Conservation (phyloP, 495 filamentous ascomycete species). For the Aspergillus homomorphus region DNA sequence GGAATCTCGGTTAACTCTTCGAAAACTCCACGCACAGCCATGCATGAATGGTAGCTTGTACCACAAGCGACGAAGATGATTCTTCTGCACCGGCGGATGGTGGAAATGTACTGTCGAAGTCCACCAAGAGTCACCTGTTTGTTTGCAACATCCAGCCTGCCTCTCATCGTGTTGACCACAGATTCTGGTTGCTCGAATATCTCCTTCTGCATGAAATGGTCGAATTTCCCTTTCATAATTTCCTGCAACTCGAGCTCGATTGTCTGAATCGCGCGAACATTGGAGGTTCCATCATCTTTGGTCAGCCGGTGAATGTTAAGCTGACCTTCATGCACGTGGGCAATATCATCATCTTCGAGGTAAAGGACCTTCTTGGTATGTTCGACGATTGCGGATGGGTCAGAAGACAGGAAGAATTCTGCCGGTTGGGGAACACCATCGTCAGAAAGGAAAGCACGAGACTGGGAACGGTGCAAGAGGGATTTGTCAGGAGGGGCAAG, state of each 20-base stretch:
- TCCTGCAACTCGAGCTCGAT: constrained; percentile 98
- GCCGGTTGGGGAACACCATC: constrained; percentile 97
- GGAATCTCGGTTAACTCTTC: constrained; percentile 98
- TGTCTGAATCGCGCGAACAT: constrained; percentile 96
- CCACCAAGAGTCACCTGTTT: constrained; percentile 94
- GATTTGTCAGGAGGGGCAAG: constrained; percentile 93
- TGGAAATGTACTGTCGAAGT: constrained; percentile 90
- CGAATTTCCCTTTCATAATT: constrained; percentile 99
- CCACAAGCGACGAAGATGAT: constrained; percentile 99
- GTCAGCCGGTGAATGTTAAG: constrained; percentile 97
- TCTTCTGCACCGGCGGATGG: constrained; percentile 90
- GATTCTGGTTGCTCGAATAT: constrained; percentile 99
- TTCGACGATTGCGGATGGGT: constrained; percentile 96
- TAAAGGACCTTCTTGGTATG: constrained; percentile 99
- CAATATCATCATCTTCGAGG: constrained; percentile 98
- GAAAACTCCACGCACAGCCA: constrained; percentile 96
- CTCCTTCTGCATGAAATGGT: constrained; percentile 99
- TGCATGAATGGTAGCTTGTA: constrained; percentile 97
- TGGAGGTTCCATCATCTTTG: constrained; percentile 94
- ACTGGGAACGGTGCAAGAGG: constrained; percentile 94
- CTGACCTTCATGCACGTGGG: constrained; percentile 97
- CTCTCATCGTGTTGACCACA: constrained; percentile 99
- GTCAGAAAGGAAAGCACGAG: constrained; percentile 95
- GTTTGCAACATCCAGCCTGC: constrained; percentile 87
- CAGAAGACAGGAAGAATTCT: constrained; percentile 97